Conservation (phyloP, 345 rosid species). For the Hibiscus syriacus region DNA sequence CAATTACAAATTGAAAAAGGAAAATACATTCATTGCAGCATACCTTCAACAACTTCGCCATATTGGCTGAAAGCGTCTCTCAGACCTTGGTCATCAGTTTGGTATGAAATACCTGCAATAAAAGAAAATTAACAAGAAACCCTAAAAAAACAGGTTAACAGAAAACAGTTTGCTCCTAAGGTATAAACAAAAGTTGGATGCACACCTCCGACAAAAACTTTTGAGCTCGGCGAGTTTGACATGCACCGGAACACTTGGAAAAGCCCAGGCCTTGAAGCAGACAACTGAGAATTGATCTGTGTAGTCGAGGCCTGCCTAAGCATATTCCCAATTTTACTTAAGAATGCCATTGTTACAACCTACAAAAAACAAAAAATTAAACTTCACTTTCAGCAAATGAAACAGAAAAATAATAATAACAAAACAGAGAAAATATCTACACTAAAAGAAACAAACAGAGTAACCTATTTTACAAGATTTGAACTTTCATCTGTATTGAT, state of each 20-base stretch:
- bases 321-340: conserved; percentile 64
- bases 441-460: background rate
- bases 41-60: conserved; percentile 81
- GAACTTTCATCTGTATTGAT: background rate
- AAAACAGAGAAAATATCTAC: too few species aligned
- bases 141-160: background rate
- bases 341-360: conserved; percentile 66
- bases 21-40: background rate
- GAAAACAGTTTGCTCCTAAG: background rate
- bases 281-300: conserved; percentile 36
- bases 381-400: background rate
- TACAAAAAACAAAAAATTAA: conserved; percentile 4
- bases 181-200: background rate
- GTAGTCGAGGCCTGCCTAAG: conserved; percentile 56
- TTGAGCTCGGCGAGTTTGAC: conserved; percentile 69
- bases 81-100: conserved; percentile 59
- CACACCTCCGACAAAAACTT: conserved; percentile 82
- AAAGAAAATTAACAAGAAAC: background rate
- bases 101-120: conserved; percentile 58
- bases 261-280: conserved; percentile 51
- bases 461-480: background rate
- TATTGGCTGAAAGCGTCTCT: conserved; percentile 67
- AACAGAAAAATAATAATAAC: background rate
- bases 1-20: background rate
- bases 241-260: conserved; percentile 67